phyloP scores from a whole-genome alignment of 2,329 filamentous ascomycete genomes.

The Colletotrichum agaves region DNA sequence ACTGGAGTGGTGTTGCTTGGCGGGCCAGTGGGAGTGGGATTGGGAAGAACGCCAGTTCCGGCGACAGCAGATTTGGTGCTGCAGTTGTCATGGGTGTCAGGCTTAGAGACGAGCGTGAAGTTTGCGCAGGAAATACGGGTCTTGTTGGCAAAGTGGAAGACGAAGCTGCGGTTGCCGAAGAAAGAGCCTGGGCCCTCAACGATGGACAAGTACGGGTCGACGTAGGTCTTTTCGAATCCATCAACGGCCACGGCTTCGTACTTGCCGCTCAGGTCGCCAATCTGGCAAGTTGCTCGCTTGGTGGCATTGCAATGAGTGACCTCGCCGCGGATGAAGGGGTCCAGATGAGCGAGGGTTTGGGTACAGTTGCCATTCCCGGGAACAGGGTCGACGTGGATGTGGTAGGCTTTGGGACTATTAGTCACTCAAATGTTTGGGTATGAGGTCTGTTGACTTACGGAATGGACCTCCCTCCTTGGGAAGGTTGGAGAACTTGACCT shows the following conservation, averaged over 20 bases:
- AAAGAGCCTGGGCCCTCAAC: slow-evolving; percentile 62
- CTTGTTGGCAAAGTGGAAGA: slow-evolving; percentile 72
- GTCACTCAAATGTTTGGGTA: background rate
- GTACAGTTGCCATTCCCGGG: slow-evolving; percentile 77
- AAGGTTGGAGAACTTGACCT: slow-evolving; percentile 67
- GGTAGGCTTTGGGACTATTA: slow-evolving; percentile 66
- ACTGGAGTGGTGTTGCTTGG: background rate
- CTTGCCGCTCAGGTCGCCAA: slow-evolving; percentile 82
- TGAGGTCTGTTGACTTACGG: slow-evolving; percentile 53
- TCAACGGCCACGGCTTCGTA: slow-evolving; percentile 66
- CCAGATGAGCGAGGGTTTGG: slow-evolving; percentile 73
- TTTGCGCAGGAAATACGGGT: slow-evolving; percentile 74
- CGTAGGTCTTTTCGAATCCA: slow-evolving; percentile 61
- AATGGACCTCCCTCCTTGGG: slow-evolving; percentile 68
- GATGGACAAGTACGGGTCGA: slow-evolving; percentile 69
- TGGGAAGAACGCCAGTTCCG: background rate
- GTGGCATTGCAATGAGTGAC: slow-evolving; percentile 66
- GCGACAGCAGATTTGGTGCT: slow-evolving; percentile 8
- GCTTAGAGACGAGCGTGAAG: slow-evolving; percentile 54
- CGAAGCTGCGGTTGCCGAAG: slow-evolving; percentile 73
- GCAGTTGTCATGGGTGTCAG: slow-evolving; percentile 32
- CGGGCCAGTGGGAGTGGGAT: background rate
- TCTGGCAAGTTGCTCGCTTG: slow-evolving; percentile 74
- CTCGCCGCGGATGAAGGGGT: slow-evolving; percentile 75
- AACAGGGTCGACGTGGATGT: slow-evolving; percentile 75